Conservation (phyloP, 768 basidiomycete species). For the Brasilioporus rufonigricans region DNA sequence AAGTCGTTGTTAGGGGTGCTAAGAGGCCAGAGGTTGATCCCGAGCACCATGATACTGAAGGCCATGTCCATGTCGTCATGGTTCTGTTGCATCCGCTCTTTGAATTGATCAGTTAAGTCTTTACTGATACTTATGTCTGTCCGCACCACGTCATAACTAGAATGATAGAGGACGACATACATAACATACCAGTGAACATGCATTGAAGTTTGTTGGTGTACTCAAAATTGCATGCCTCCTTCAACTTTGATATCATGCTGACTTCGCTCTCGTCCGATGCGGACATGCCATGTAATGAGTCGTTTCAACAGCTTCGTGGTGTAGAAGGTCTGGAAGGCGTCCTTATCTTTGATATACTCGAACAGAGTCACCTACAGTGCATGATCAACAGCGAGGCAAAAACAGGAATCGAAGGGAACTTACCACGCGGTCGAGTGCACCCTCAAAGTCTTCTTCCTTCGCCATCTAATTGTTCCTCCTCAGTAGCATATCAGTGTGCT, state of each 20-base stretch:
- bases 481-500: no score
- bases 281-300: no score
- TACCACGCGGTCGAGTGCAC: constrained; percentile 87
- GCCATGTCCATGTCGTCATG: constrained; percentile 83
- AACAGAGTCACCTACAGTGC: constrained; percentile 84
- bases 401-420: constrained; percentile 25
- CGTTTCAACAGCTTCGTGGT: no score
- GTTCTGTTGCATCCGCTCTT: no score
- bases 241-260: constrained; percentile 96
- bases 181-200: constrained; percentile 84
- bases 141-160: constrained; percentile 1
- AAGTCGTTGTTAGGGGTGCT: no score
- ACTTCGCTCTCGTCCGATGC: constrained; percentile 93
- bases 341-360: constrained; percentile 98
- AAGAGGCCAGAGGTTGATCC: no score
- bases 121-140: constrained; percentile 91
- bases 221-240: constrained; percentile 95
- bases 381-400: constrained; percentile 3
- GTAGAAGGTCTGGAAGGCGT: constrained; percentile 99
- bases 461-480: no score
- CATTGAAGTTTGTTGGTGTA: no score
- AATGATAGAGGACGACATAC: background rate
- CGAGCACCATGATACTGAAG: constrained; percentile 89
- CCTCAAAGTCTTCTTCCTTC: no score
- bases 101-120: no score